phyloP scores from a whole-genome alignment of 1,284 basidiomycete genomes.

The Cystobasidium pallidum region DNA sequence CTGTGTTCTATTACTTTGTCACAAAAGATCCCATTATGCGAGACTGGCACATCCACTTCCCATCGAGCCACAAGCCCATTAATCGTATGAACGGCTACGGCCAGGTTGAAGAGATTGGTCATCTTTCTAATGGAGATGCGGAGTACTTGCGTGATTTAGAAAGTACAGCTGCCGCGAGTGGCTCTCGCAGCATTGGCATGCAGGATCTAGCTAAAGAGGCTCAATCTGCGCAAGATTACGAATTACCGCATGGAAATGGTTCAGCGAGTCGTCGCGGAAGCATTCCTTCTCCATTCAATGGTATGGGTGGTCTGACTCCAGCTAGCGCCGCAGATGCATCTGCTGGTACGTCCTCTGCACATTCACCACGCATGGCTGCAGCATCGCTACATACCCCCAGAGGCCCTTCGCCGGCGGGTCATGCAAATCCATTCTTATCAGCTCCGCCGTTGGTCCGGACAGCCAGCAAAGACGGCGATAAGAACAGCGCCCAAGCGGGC shows the following conservation, averaged over 20 bases:
- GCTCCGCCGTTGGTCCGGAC: constrained; percentile 12
- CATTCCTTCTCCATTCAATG: background rate
- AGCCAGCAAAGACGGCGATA: constrained; percentile 11
- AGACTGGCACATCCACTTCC: constrained; percentile 37
- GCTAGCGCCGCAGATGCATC: background rate
- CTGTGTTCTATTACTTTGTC: constrained; percentile 85
- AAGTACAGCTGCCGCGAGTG: constrained; percentile 8
- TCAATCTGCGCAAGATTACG: constrained; percentile 18
- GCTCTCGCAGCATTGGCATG: constrained; percentile 10
- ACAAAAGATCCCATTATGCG: constrained; percentile 65
- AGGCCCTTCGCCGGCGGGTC: background rate
- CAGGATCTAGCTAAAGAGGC: constrained; percentile 16
- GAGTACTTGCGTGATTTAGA: constrained; percentile 4
- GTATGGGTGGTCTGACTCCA: background rate
- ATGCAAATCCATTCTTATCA: constrained; percentile 26
- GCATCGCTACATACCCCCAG: constrained; percentile 3
- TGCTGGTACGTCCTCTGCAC: constrained; percentile 6
- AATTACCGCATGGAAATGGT: constrained; percentile 6
- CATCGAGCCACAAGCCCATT: constrained; percentile 2
- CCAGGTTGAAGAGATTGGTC: background rate
- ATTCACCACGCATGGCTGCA: constrained; percentile 22
- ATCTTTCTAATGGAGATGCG: constrained; percentile 6
- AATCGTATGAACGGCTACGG: background rate
- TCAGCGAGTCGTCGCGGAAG: constrained; percentile 9
- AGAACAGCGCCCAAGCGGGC: background rate